Conservation (phyloP, 2,329 filamentous ascomycete species). For the Sclerotinia glacialis region DNA sequence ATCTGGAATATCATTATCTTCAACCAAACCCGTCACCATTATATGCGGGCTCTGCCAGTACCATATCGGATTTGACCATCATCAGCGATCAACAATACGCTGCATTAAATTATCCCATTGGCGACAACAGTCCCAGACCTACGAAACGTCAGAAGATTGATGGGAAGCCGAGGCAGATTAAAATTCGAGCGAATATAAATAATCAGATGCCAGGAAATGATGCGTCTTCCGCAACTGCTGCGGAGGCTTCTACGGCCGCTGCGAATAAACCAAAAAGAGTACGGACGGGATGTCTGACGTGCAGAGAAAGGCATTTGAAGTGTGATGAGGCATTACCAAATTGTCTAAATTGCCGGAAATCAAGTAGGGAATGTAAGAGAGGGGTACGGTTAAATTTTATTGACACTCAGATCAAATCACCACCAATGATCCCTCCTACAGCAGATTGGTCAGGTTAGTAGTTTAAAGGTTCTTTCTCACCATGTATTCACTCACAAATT, state of each 20-base stretch:
- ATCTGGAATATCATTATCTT: conserved; percentile 35
- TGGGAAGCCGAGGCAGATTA: conserved; percentile 23
- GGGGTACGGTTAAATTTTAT: conserved; percentile 90
- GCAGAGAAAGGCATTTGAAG: conserved; percentile 84
- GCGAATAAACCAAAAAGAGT: conserved; percentile 73
- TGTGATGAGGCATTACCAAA: conserved; percentile 57
- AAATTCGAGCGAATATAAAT: conserved; percentile 26
- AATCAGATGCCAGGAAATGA: conserved; percentile 36
- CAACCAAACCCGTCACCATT: conserved; percentile 30
- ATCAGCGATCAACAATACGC: conserved; percentile 36
- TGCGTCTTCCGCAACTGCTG: conserved; percentile 24
- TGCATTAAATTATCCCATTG: conserved; percentile 27
- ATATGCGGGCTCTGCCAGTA: conserved; percentile 33
- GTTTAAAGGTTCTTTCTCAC: not conserved
- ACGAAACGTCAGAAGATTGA: conserved; percentile 30
- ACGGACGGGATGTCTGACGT: conserved; percentile 87
- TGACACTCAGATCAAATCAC: conserved; percentile 69
- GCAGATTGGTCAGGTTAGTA: conserved; percentile 61
- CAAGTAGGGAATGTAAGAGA: conserved; percentile 78
- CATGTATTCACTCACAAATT: conserved; percentile 8
- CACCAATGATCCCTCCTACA: conserved; percentile 59
- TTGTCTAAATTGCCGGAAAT: conserved; percentile 81
- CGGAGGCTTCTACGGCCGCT: conserved; percentile 25
- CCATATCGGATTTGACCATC: conserved; percentile 35
- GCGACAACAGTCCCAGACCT: conserved; percentile 31